Conservation (phyloP, 2,329 filamentous ascomycete species). For the Xylariaceae sp. region DNA sequence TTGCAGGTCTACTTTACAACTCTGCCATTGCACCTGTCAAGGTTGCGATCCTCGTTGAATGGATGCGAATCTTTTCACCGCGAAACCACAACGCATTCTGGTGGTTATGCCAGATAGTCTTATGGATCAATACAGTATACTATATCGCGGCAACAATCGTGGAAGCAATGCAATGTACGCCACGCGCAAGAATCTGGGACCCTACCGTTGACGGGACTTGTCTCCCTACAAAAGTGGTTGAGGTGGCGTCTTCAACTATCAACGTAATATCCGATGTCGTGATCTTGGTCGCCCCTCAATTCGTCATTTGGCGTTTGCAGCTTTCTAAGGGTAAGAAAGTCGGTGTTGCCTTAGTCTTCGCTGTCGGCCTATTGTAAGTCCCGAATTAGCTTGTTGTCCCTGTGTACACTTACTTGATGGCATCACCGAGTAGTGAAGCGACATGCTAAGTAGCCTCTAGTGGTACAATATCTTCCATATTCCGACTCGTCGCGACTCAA, state of each 20-base stretch:
- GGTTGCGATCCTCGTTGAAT: slow-evolving; percentile 10
- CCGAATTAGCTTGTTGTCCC: background rate
- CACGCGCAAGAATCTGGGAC: slow-evolving; percentile 8
- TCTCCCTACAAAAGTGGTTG: slow-evolving; percentile 2
- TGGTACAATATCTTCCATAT: slow-evolving; percentile 9
- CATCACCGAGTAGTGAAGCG: background rate
- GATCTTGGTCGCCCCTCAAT: slow-evolving; percentile 3
- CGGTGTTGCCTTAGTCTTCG: slow-evolving; percentile 3
- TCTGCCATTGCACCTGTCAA: slow-evolving; percentile 6
- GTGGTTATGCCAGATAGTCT: slow-evolving; percentile 5
- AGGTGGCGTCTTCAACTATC: slow-evolving; percentile 3
- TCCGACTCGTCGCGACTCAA: slow-evolving; percentile 4
- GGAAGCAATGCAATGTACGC: slow-evolving; percentile 10
- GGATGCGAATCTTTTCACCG: slow-evolving; percentile 6
- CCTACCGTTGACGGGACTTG: slow-evolving; percentile 10
- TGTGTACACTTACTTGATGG: background rate
- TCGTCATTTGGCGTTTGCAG: slow-evolving; percentile 8
- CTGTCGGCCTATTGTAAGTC: slow-evolving; percentile 11
- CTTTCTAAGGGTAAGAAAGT: background rate
- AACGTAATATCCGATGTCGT: slow-evolving; percentile 7
- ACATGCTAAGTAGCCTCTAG: slow-evolving; percentile 3
- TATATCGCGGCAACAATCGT: slow-evolving; percentile 6
- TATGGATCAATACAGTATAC: slow-evolving; percentile 9
- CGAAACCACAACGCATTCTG: slow-evolving; percentile 5
- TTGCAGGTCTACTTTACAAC: slow-evolving; percentile 11